Evolutionary conservation across 371 early-diverging fungal species (phyloP).

Genomic region (Syncephalastrum racemosum): DNA sequence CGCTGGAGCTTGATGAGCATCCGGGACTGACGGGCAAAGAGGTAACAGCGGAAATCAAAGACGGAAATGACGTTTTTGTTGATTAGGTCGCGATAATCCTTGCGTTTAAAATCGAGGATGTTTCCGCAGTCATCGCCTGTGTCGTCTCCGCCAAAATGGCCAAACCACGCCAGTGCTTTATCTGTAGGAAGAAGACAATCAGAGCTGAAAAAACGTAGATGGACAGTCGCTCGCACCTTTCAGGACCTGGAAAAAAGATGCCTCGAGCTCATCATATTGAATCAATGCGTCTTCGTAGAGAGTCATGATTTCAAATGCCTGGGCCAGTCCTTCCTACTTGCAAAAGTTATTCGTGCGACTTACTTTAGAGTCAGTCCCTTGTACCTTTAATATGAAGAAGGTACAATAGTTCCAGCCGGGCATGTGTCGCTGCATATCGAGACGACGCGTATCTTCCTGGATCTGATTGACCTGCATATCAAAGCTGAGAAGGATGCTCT

Average conservation of each 20-base stretch:
- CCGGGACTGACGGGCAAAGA: conserved; percentile 86
- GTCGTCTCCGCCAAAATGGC: conserved; percentile 84
- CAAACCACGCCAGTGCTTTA: conserved; percentile 89
- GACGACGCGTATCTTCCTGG: conserved; percentile 85
- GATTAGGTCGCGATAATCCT: conserved; percentile 86
- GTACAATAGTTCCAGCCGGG: conserved; percentile 98
- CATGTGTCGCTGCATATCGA: conserved; percentile 88
- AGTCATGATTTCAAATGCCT: conserved; percentile 83
- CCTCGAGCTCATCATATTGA: conserved; percentile 95
- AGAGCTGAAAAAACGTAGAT: conserved; percentile 5
- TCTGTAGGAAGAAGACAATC: conserved; percentile 31
- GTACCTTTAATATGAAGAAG: conserved; percentile 88
- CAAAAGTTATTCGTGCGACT: background rate
- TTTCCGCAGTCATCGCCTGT: conserved; percentile 86
- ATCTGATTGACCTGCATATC: conserved; percentile 75
- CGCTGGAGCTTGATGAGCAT: conserved; percentile 70
- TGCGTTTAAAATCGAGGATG: conserved; percentile 71
- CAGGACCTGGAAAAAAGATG: conserved; percentile 86
- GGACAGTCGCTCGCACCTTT: conserved; percentile 37
- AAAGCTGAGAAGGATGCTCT: conserved; percentile 77
- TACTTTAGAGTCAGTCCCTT: background rate
- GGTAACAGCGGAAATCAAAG: conserved; percentile 93
- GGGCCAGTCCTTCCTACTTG: conserved; percentile 77
- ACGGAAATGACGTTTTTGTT: conserved; percentile 88
- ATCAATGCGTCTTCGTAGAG: conserved; percentile 85